Percentiles rank a stretch among this genome's conserved stretches.
phyloP scores from a whole-genome alignment of 257 asterid genomes.

The Misopates orontium region DNA sequence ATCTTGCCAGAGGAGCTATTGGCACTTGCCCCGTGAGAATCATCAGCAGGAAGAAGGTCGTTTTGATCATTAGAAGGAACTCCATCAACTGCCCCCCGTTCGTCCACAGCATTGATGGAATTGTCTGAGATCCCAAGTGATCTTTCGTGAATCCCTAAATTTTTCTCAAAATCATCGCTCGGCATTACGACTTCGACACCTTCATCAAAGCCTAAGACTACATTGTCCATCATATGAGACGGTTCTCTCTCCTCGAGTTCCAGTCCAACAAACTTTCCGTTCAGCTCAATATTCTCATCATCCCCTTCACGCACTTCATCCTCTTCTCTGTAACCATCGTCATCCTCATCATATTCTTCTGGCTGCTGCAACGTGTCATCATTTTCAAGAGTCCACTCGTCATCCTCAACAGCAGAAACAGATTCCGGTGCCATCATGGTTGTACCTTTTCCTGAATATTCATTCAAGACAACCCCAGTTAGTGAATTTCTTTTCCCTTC shows the following conservation, averaged over 20 bases:
- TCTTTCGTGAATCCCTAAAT: conserved; percentile 45
- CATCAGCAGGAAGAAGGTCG: conserved; percentile 39
- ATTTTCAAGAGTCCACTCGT: conserved; percentile 82
- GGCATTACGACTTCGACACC: conserved; percentile 92
- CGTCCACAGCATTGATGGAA: conserved; percentile 41
- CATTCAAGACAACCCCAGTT: conserved; percentile 42
- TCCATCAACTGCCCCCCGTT: conserved; percentile 41
- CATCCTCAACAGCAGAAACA: conserved; percentile 68
- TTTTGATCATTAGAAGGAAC: conserved; percentile 56
- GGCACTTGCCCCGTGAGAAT: conserved; percentile 36
- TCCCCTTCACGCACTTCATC: conserved; percentile 82
- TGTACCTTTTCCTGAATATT: conserved; percentile 45
- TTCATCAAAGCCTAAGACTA: conserved; percentile 88
- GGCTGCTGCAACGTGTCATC: conserved; percentile 63
- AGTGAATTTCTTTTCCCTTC: conserved; percentile 44
- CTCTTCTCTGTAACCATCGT: conserved; percentile 84
- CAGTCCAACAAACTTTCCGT: conserved; percentile 57
- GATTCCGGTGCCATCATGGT: conserved; percentile 43
- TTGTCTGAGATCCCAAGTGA: conserved; percentile 46
- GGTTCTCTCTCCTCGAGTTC: conserved; percentile 57
- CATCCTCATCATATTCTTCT: conserved; percentile 95
- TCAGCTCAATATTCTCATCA: conserved; percentile 59
- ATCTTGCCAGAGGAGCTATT: conserved; percentile 38
- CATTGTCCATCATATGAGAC: conserved; percentile 57
- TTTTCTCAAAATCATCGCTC: conserved; percentile 72